Evolutionary conservation across 306 rosid genomes (phyloP).

Genomic region (Citrullus amarus): DNA sequence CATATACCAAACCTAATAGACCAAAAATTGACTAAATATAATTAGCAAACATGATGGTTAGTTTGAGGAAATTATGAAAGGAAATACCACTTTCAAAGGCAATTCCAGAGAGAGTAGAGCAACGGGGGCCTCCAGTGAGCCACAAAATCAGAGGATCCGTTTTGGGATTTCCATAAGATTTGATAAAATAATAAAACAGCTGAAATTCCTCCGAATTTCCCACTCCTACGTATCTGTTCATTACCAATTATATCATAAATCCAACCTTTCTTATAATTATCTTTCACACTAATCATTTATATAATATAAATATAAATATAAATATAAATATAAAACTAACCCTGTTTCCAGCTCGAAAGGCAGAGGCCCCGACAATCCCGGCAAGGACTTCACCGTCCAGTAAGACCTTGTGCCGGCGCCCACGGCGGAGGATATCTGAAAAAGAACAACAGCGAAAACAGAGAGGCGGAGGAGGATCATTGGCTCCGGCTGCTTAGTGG

Average conservation of each 20-base stretch:
- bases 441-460: not conserved
- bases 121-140: too few species aligned
- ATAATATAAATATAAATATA: not conserved
- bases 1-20: too few species aligned
- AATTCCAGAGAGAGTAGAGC: too few species aligned
- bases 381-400: not conserved
- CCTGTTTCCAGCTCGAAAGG: not conserved
- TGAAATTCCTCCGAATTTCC: slow-evolving; percentile 44
- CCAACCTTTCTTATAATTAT: too few species aligned
- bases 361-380: not conserved
- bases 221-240: slow-evolving; percentile 47
- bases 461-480: not conserved
- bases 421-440: not conserved
- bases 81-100: too few species aligned
- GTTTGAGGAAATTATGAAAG: too few species aligned
- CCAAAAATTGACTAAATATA: too few species aligned
- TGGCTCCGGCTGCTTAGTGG: too few species aligned
- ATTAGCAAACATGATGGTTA: too few species aligned
- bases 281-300: too few species aligned
- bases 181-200: slow-evolving; percentile 4
- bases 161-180: too few species aligned
- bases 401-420: not conserved
- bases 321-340: not conserved
- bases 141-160: too few species aligned
- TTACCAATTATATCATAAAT: not conserved